phyloP scores from a whole-genome alignment of 2,329 filamentous ascomycete species.

The Phoma sp. region DNA sequence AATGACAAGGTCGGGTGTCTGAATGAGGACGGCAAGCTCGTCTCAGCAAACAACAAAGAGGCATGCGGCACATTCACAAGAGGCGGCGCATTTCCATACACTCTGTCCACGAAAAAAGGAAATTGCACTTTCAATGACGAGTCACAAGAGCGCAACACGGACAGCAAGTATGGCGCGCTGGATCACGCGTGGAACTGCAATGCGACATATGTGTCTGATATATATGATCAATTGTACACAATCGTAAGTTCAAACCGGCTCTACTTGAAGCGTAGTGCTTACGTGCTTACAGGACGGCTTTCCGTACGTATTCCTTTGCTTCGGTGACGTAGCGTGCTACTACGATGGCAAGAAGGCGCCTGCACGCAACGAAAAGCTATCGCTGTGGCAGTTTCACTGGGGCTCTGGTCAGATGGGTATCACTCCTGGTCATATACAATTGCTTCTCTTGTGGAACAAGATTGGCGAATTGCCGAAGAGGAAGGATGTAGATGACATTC shows the following conservation, averaged over 20 bases:
- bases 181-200: conserved; percentile 42
- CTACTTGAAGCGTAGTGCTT: neutral
- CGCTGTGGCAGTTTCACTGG: conserved; percentile 44
- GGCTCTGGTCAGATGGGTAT: conserved; percentile 43
- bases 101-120: conserved; percentile 33
- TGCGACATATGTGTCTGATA: conserved; percentile 19
- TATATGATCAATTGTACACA: conserved; percentile 42
- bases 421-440: conserved; percentile 41
- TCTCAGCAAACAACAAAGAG: conserved; percentile 13
- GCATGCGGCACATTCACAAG: conserved; percentile 38
- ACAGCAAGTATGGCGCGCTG: conserved; percentile 35
- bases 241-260: conserved; percentile 25
- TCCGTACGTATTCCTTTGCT: conserved; percentile 43
- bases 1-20: conserved; percentile 40
- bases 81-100: conserved; percentile 33
- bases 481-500: conserved; percentile 13
- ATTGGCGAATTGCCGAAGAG: conserved; percentile 33
- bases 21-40: conserved; percentile 31
- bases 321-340: conserved; percentile 43
- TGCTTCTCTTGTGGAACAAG: conserved; percentile 43
- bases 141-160: conserved; percentile 37
- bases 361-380: conserved; percentile 19
- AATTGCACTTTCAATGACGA: conserved; percentile 45
- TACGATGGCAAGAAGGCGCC: conserved; percentile 42
- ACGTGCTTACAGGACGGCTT: conserved; percentile 33